Percentiles rank a stretch among this genome's conserved stretches.
Conservation (phyloP, 2,329 filamentous ascomycete species). For the Pestalotiopsis fici region DNA sequence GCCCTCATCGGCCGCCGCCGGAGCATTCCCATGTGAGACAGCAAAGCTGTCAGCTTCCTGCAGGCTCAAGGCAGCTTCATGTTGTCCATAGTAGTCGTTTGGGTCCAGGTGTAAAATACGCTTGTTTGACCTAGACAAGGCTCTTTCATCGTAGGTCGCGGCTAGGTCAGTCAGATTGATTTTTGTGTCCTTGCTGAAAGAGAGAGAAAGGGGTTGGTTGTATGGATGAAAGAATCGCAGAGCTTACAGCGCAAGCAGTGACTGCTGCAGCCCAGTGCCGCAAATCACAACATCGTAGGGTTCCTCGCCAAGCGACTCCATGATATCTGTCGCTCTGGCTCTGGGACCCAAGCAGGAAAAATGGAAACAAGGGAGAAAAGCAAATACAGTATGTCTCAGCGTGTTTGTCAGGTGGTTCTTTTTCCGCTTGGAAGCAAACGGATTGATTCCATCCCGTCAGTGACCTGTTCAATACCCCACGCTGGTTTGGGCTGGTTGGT, state of each 20-base stretch:
- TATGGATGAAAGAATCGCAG: neutral
- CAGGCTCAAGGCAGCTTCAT: conserved; percentile 83
- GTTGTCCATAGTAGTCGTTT: conserved; percentile 84
- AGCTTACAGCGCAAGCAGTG: conserved; percentile 75
- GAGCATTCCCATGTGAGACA: conserved; percentile 37
- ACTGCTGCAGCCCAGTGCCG: conserved; percentile 77
- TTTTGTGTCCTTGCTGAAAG: conserved; percentile 5
- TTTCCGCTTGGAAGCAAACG: neutral
- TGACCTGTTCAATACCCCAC: neutral
- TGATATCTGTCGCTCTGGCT: conserved; percentile 36
- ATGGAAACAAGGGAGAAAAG: neutral
- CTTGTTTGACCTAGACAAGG: conserved; percentile 88
- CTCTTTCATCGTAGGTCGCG: conserved; percentile 58
- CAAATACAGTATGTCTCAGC: neutral
- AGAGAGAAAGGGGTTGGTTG: neutral
- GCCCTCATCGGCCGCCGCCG: neutral
- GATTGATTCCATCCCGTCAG: neutral
- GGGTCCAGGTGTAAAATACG: conserved; percentile 87
- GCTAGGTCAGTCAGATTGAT: conserved; percentile 72
- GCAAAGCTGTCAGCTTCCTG: conserved; percentile 81
- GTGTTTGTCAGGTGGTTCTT: neutral
- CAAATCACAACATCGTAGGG: conserved; percentile 79
- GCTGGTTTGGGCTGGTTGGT: no score
- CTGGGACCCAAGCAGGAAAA: neutral
- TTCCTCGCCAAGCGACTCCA: conserved; percentile 76